Base-by-base conservation (phyloP, 768 basidiomycete species). In the Terana coerulea region DNA sequence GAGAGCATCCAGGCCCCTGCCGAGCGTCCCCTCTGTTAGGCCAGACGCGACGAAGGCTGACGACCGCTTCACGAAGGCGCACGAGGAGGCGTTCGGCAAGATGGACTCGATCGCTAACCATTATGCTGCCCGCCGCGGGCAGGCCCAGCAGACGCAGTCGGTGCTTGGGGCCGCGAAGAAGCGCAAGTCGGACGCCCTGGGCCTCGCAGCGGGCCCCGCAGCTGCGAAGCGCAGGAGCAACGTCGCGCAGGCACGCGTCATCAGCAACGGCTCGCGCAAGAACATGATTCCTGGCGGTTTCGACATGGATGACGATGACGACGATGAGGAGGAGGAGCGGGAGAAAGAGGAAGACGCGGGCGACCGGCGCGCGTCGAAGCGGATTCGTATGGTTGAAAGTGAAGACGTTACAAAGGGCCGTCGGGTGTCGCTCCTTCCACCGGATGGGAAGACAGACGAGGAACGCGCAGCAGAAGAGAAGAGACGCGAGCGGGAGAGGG, bases 21-120 rank as follows among this genome's bases (percentile, higher is more conserved):
- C 28, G 4, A 54, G 49, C 22, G 17, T 33, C 9, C 41, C 48
- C 14, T 49, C 50, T 21, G 33, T 24, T 37, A 25, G 45, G 15
- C 52, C 43, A 17, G 34, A 41, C 29, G 48, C 45, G 14, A 45
- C 41, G 44, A 19, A 36, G 15, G 45, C 28, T 26, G 56, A 47
- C 3, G 66, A 65, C 48, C 61, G 73, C 41, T 79, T 90, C 61
- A 77, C 84, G 19, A 78, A 76, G 59, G 62, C 72, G 22, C 89
- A 92, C 59, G 76, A 83, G 49, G 73, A 76, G 30, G 77, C 79
- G 51, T 91, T 91, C 62, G 68, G 69, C 49, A 84, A 80, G 74
- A 91, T 91, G 89, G 86, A 88, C 57, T 83, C 85, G 6, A 90
- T 91, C 60, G 76, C 70, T 10, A 70, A 60, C 10, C 77, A 79